phyloP scores from a whole-genome alignment of 768 basidiomycete genomes.

The Rhodosporidiobolus sp. region DNA sequence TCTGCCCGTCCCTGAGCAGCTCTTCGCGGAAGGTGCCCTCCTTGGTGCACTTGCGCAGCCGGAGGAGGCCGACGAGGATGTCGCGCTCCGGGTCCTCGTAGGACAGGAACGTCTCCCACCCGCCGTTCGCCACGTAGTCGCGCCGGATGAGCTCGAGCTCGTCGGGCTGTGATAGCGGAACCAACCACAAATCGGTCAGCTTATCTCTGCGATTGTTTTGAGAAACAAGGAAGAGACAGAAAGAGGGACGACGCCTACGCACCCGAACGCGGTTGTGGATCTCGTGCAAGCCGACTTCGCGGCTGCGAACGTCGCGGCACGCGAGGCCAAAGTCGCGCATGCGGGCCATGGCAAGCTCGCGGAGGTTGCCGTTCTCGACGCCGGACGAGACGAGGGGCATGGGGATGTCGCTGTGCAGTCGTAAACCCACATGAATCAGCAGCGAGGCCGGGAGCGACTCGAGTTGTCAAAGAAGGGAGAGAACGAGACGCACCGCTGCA shows the following conservation, averaged over 20 bases:
- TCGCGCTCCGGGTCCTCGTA: constrained; percentile 98
- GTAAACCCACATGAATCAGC: neutral
- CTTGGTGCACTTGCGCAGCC: constrained; percentile 82
- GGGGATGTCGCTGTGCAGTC: constrained; percentile 77
- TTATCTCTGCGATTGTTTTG: neutral
- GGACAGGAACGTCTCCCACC: constrained; percentile 99
- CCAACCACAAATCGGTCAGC: neutral
- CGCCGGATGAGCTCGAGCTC: constrained; percentile 90
- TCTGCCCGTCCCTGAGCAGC: constrained; percentile 60
- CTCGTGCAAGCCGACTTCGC: constrained; percentile 98
- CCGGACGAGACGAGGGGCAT: constrained; percentile 93
- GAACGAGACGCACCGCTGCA: constrained; percentile 66
- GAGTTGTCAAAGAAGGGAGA: neutral
- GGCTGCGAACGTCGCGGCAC: constrained; percentile 93
- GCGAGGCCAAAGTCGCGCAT: constrained; percentile 99
- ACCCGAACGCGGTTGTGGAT: constrained; percentile 91
- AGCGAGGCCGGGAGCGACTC: neutral
- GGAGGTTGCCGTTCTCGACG: constrained; percentile 95
- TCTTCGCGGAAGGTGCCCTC: constrained; percentile 96
- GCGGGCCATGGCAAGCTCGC: constrained; percentile 89
- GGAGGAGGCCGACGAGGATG: constrained; percentile 87
- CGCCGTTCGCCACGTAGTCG: constrained; percentile 94
- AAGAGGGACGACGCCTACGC: neutral
- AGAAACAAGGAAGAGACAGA: neutral
- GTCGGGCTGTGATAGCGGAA: constrained; percentile 54